Evolutionary conservation across 176 grass and related monocot species (phyloP).

Genomic region (Eleusine indica): DNA sequence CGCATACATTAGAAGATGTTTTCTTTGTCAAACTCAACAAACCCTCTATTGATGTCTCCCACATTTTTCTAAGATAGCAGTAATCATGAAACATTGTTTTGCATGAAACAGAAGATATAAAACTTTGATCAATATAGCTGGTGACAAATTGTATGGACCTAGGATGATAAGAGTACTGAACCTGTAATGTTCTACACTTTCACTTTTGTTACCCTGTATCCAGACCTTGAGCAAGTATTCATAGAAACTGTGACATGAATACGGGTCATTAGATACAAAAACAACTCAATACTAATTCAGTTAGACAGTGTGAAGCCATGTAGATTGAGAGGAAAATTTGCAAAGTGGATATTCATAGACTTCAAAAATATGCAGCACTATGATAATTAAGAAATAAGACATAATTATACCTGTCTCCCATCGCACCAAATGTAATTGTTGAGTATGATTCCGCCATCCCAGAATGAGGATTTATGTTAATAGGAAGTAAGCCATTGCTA

Average conservation of each 20-base stretch:
- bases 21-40: constrained; percentile 52
- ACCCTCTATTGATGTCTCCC: constrained; percentile 77
- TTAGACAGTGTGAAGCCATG: not conserved
- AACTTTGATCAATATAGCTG: not conserved
- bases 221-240: constrained; percentile 77
- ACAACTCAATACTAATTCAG: not conserved
- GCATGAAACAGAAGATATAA: not conserved
- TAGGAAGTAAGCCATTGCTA: constrained; percentile 70
- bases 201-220: constrained; percentile 79
- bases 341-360: not conserved
- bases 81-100: not conserved
- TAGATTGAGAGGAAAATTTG: constrained; percentile 16
- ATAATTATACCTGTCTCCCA: constrained; percentile 59
- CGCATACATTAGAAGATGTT: constrained; percentile 63
- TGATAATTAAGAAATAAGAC: not conserved
- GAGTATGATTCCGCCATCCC: constrained; percentile 45
- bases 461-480: constrained; percentile 73
- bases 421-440: constrained; percentile 72
- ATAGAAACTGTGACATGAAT: constrained; percentile 60
- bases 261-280: not conserved
- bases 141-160: not conserved
- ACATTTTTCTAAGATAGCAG: constrained; percentile 51
- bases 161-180: constrained; percentile 25
- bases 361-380: not conserved
- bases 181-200: constrained; percentile 67